Evolutionary conservation across 2,329 filamentous ascomycete species (phyloP), one percentile per base, ranked within the genome.

Genomic region (Pleoardoris graminearum): DNA sequence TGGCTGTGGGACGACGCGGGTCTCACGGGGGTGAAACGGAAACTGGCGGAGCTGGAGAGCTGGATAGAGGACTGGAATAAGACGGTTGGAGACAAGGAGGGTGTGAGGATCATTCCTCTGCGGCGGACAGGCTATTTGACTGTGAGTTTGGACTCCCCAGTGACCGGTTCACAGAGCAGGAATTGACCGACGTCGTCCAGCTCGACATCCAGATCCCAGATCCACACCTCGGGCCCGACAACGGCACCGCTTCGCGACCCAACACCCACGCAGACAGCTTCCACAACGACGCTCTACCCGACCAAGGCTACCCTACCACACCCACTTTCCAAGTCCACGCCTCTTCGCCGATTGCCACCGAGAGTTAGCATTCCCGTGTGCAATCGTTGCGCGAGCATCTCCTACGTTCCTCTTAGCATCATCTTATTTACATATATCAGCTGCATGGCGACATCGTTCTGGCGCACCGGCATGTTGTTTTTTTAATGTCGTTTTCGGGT

Each of bases 1-100:
- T 99, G 92, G 90, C 67, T 97, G 29, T 97, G 91, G 91, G 94
- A 99, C 53, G 93, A 97, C 69, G 65, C 93, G 19, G 91, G 93
- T 1, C 75, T 90, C 30, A 89, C 89, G 3, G 85, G 82, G 7
- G 82, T 88, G 53, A 97, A 97, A 77, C 77, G 80, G 19, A 82
- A 86, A 50, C 72, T 96, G 39, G 82, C 80, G 50, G 80, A 77
- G 8, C 76, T 97, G 16, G 94, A 99, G 75, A 74, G 72, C 32
- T 96, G 90, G 85, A 82, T 99, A 48, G 89, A 95, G 59, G 81
- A 85, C 53, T 97, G 93, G 92, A 99, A 99, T 70, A 69, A 72
- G 7, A 84, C 90, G 56, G 74, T 80, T 8, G 81, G 82, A n/a
- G 75, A 75, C 45, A 80, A 80, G 52, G 78, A 83, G 55, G 81